phyloP scores from a whole-genome alignment of 768 basidiomycete genomes.

The Leccinellum albellum region DNA sequence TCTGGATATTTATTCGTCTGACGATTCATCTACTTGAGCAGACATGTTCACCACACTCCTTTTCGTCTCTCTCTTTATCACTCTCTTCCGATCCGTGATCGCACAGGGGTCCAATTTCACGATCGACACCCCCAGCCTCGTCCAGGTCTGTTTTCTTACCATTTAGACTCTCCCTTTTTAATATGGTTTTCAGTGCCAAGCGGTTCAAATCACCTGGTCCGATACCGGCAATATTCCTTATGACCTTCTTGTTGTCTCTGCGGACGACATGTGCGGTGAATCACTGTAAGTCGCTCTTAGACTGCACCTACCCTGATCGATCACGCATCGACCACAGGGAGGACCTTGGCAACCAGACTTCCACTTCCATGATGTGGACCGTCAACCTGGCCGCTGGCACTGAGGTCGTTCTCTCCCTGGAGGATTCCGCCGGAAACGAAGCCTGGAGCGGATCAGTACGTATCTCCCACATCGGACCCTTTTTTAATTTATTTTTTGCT shows the following conservation, averaged over 20 bases:
- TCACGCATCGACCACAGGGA: conserved; percentile 36
- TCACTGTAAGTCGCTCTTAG: conserved; percentile 46
- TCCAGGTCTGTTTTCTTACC: conserved; percentile 43
- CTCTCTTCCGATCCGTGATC: conserved; percentile 47
- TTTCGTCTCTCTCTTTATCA: conserved; percentile 64
- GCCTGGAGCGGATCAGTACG: conserved; percentile 65
- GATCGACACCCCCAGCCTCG: conserved; percentile 48
- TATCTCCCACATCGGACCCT: conserved; percentile 5
- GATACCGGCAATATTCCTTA: conserved; percentile 42
- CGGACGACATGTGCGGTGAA: conserved; percentile 54
- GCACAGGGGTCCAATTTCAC: conserved; percentile 43
- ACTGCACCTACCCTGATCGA: background rate
- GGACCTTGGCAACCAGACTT: conserved; percentile 56
- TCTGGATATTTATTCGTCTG: conserved; percentile 9
- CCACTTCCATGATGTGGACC: conserved; percentile 33
- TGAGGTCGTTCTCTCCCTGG: conserved; percentile 47
- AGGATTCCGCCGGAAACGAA: conserved; percentile 52
- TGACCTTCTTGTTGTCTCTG: conserved; percentile 53
- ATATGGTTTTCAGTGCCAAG: conserved; percentile 46
- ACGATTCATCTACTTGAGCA: conserved; percentile 10
- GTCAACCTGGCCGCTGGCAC: conserved; percentile 45
- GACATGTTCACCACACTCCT: conserved; percentile 79
- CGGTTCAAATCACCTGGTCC: conserved; percentile 50
- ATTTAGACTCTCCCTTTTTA: background rate
- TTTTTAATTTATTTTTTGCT: background rate